Evolutionary conservation across 225 moss, liverwort and hornwort species (phyloP).

Genomic region (Marchantia polymorpha): DNA sequence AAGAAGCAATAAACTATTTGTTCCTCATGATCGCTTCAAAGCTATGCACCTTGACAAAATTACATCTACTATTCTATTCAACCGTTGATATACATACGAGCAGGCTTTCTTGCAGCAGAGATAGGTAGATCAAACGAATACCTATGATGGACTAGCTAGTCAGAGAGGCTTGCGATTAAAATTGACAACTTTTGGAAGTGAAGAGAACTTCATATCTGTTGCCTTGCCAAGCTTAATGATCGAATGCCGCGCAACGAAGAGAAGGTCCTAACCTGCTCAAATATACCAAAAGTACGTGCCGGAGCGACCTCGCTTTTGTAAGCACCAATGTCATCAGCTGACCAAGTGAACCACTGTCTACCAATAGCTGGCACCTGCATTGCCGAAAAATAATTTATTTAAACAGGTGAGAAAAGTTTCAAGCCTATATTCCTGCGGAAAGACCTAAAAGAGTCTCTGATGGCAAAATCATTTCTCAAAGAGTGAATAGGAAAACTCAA

Average conservation of each 20-base stretch:
- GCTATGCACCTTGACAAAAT: neutral
- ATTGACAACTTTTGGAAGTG: no score
- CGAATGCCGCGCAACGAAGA: neutral
- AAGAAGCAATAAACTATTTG: neutral
- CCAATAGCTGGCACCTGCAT: slow-evolving; percentile 65
- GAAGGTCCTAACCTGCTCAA: slow-evolving; percentile 53
- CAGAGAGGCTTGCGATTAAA: no score
- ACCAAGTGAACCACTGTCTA: slow-evolving; percentile 87
- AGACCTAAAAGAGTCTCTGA: neutral
- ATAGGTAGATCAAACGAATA: no score
- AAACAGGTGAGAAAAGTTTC: neutral
- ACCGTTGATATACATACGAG: no score
- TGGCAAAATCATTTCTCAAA: neutral
- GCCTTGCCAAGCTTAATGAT: neutral
- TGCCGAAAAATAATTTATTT: neutral
- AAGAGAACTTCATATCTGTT: neutral
- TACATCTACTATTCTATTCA: neutral
- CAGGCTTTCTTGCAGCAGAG: no score
- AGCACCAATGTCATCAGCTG: slow-evolving; percentile 44
- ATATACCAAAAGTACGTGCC: slow-evolving; percentile 93
- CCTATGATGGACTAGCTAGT: no score
- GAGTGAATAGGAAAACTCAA: no score
- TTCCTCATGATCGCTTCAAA: neutral
- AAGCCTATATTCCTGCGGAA: no score
- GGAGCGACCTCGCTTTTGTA: slow-evolving; percentile 77